These are phyloP conservation scores for Gossypium longicalyx DNA, from an alignment of 345 rosid genomes.

Conservation along the genomic window DNA sequence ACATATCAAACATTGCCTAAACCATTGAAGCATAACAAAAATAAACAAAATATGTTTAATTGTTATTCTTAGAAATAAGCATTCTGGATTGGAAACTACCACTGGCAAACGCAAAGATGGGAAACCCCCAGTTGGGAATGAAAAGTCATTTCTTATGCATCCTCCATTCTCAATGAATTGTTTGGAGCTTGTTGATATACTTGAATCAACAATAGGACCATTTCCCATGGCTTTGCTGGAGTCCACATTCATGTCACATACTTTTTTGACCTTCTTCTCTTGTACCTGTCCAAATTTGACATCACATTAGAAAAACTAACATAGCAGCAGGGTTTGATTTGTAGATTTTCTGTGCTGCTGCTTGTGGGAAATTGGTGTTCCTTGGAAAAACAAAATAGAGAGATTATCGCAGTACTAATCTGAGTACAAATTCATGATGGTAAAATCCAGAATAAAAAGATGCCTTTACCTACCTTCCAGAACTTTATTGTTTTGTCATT, in stretches of 20 bases:
- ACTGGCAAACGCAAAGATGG: slow-evolving; percentile 81
- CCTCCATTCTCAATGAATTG: slow-evolving; percentile 58
- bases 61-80: neutral
- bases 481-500: slow-evolving; percentile 97
- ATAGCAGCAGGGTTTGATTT: neutral
- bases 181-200: slow-evolving; percentile 43
- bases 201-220: slow-evolving; percentile 70
- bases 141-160: slow-evolving; percentile 48
- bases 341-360: neutral
- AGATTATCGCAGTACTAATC: neutral
- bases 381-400: neutral
- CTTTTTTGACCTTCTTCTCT: slow-evolving; percentile 92
- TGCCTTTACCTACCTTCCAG: slow-evolving; percentile 72
- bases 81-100: slow-evolving; percentile 51
- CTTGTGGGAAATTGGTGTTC: neutral
- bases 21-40: neutral
- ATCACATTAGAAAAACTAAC: neutral
- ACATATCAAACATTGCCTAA: neutral
- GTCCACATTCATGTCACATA: slow-evolving; percentile 76
- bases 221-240: slow-evolving; percentile 56
- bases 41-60: neutral
- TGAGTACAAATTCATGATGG: neutral
- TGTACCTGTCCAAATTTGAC: slow-evolving; percentile 62
- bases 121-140: slow-evolving; percentile 64
- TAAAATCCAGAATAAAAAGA: neutral